Evolutionary conservation across 192 early-diverging fungal genomes (phyloP), one percentile per base, ranked within the genome.

Genomic region (Gaertneriomyces sp.): DNA sequence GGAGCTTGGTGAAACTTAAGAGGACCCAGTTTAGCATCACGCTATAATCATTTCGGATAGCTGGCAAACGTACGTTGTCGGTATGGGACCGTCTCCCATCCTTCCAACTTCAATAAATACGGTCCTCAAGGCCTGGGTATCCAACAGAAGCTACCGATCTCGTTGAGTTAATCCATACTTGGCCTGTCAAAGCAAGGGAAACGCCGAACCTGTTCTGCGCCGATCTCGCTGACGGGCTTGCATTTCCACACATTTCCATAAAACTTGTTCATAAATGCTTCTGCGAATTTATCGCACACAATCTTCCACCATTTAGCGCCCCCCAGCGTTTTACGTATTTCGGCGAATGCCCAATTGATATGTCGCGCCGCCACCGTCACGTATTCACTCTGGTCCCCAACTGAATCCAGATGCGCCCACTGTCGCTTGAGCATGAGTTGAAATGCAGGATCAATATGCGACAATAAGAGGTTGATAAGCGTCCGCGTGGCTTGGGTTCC

Each of bases 311-410:
- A 96, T 49, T 91, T 85, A 51, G 58, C 43, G 77, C 86, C 60
- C 19, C 85, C 83, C 20, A 99, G 75, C 16, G 76, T 71, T 20
- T 77, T 79, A 45, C 88, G 79, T 6, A 91, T 79, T 5, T 81
- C 68, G 7, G 77, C 76, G 5, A 90, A 77, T 49, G 79, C 79
- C 0, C 77, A 66, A 17, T 73, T 74, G 4, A 96, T 66, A 7
- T 79, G 78, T 2, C 72, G 75, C 42, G 87, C 86, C 9, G 93
- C 81, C 61, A 80, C 61, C 4, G 84, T 79, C 9, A 99, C 85
- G 71, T 95, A 94, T 45, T 83, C 87, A 0, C 91, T 93, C 72
- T 99, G 96, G 74, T 99, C 96, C 9, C 95, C 96, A 14, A 98
- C 95, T 7, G 86, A 79, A 57, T 92, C 88, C 53, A 98, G 63